Percentiles rank a stretch among this genome's conserved stretches.
phyloP scores from a whole-genome alignment of 1,284 basidiomycete genomes.

The Veloboletus limbatus region DNA sequence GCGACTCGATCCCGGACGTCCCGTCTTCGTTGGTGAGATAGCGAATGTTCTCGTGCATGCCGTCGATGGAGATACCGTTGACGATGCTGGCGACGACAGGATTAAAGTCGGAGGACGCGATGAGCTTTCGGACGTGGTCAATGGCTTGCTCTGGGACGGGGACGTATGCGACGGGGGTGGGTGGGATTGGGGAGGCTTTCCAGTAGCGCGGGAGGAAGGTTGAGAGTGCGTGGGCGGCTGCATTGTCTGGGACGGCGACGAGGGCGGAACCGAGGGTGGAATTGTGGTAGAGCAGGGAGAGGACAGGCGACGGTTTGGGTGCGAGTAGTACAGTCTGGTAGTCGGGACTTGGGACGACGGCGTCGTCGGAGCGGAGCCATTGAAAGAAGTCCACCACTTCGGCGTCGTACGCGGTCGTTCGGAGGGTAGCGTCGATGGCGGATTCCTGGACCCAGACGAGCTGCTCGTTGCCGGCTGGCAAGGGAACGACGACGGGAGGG shows the following conservation, averaged over 20 bases:
- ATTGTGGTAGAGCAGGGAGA: slow-evolving; percentile 18
- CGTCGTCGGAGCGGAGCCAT: slow-evolving; percentile 23
- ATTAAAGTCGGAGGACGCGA: slow-evolving; percentile 53
- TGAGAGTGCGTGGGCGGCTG: slow-evolving; percentile 35
- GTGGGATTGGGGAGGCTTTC: slow-evolving; percentile 55
- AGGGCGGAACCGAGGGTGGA: slow-evolving; percentile 17
- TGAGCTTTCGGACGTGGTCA: slow-evolving; percentile 47
- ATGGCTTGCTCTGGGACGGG: slow-evolving; percentile 54
- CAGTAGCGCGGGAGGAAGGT: slow-evolving; percentile 56
- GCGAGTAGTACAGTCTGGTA: slow-evolving; percentile 23
- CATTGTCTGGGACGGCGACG: slow-evolving; percentile 19
- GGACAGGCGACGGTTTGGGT: background rate
- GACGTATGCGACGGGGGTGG: slow-evolving; percentile 42
- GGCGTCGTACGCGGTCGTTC: slow-evolving; percentile 26
- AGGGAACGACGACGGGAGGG: slow-evolving; percentile 23
- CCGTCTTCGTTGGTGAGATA: slow-evolving; percentile 82
- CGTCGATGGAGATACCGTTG: slow-evolving; percentile 56
- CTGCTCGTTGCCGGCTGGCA: slow-evolving; percentile 30
- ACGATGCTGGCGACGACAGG: slow-evolving; percentile 61
- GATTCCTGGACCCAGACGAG: slow-evolving; percentile 63
- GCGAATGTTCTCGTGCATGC: slow-evolving; percentile 67
- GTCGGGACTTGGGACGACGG: slow-evolving; percentile 12
- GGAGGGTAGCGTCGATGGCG: slow-evolving; percentile 44
- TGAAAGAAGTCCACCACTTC: slow-evolving; percentile 37
- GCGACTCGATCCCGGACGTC: slow-evolving; percentile 60